These are phyloP conservation scores for Cladosporium halotolerans DNA, from an alignment of 2,329 filamentous ascomycete genomes.

Conservation along the genomic window DNA sequence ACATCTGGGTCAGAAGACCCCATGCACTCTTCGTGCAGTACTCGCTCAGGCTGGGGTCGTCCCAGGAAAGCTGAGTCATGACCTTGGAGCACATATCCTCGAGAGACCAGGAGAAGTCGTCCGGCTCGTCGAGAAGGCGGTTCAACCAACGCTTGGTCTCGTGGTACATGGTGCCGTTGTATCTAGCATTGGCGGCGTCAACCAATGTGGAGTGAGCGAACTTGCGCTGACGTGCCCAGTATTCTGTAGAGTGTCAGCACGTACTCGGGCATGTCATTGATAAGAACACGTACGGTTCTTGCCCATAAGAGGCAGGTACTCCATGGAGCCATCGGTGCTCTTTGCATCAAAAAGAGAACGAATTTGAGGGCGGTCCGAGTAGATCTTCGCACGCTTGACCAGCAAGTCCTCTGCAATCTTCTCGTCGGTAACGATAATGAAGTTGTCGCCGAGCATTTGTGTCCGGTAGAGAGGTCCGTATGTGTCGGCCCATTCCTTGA, in stretches of 20 bases:
- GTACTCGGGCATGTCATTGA: not conserved
- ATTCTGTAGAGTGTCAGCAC: slow-evolving; percentile 33
- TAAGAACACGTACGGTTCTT: slow-evolving; percentile 42
- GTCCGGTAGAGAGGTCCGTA: slow-evolving; percentile 32
- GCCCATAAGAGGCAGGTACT: slow-evolving; percentile 52
- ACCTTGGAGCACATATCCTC: slow-evolving; percentile 55
- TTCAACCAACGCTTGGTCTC: slow-evolving; percentile 51
- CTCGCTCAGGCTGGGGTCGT: slow-evolving; percentile 44
- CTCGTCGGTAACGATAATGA: slow-evolving; percentile 47
- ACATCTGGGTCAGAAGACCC: slow-evolving; percentile 54
- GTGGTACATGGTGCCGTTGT: slow-evolving; percentile 46
- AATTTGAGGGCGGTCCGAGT: slow-evolving; percentile 47
- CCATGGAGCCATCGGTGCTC: slow-evolving; percentile 49
- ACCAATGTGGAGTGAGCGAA: slow-evolving; percentile 49
- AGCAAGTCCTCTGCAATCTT: slow-evolving; percentile 48
- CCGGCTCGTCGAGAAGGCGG: slow-evolving; percentile 44
- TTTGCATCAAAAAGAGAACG: slow-evolving; percentile 50
- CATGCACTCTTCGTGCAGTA: slow-evolving; percentile 48
- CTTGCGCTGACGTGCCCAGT: slow-evolving; percentile 50
- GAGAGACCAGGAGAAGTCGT: slow-evolving; percentile 45
- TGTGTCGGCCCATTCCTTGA: slow-evolving; percentile 35
- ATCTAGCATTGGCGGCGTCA: slow-evolving; percentile 39
- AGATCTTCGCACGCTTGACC: slow-evolving; percentile 46
- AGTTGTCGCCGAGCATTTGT: slow-evolving; percentile 35
- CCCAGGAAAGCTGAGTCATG: slow-evolving; percentile 51